A percentile compares a stretch with the other conserved stretches of the same genome.
Conservation (phyloP, 1,139 yeast genomes). For the Entelexis sorbosivorans region DNA sequence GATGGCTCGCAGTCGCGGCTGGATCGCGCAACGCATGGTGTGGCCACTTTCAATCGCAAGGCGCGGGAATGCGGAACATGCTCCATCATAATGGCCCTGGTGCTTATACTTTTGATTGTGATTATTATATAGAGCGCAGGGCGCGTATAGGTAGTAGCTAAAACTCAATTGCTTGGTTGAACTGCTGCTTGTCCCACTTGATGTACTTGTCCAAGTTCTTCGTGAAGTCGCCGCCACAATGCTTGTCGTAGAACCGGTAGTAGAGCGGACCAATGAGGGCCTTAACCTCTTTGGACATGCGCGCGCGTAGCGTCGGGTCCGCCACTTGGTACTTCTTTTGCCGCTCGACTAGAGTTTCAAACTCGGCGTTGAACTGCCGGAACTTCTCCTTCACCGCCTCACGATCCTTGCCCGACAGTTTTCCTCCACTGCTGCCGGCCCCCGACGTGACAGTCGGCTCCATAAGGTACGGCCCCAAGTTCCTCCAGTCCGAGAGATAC, state of each 20-base stretch:
- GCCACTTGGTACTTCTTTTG: conserved; percentile 56
- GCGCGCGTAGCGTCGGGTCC: conserved; percentile 53
- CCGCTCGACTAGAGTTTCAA: conserved; percentile 58
- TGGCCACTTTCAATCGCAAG: conserved; percentile 44
- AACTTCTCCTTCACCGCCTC: conserved; percentile 82
- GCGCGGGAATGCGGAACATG: conserved; percentile 63
- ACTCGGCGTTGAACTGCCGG: conserved; percentile 66
- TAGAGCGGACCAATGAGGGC: conserved; percentile 66
- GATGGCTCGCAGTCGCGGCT: conserved; percentile 46
- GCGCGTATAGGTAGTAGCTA: conserved; percentile 19
- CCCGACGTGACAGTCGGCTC: conserved; percentile 31
- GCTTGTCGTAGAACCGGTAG: conserved; percentile 69
- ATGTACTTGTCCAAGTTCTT: conserved; percentile 64
- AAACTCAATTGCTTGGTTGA: conserved; percentile 41
- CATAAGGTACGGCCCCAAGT: conserved; percentile 62
- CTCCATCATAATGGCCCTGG: conserved; percentile 54
- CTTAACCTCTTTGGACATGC: conserved; percentile 54
- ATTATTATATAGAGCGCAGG: conserved; percentile 37
- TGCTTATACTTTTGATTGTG: conserved; percentile 47
- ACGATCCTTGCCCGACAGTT: conserved; percentile 54
- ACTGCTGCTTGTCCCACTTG: conserved; percentile 53
- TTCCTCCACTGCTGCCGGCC: conserved; percentile 25
- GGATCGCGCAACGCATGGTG: conserved; percentile 43
- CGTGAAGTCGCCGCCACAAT: conserved; percentile 57
- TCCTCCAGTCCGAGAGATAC: conserved; percentile 76